Conservation (phyloP, 805 yeast species). For the Ogataea ganodermae region DNA sequence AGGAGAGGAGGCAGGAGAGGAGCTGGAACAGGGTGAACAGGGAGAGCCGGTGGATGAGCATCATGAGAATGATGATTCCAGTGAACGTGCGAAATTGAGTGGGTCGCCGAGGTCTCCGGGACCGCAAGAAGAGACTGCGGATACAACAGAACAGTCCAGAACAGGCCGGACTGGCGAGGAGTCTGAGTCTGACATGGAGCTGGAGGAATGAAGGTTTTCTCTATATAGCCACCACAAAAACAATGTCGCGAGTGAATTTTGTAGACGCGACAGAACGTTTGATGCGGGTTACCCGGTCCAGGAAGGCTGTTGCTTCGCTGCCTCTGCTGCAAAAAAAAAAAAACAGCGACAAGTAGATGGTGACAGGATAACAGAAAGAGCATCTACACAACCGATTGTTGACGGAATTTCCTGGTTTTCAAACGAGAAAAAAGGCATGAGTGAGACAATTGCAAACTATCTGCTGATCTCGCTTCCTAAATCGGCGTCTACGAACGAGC, state of each 20-base stretch:
- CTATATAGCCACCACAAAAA: neutral
- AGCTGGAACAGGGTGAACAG: slow-evolving; percentile 4
- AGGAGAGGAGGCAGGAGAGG: slow-evolving; percentile 13
- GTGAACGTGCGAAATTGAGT: too few relatives aligned
- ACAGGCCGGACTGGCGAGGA: too few relatives aligned
- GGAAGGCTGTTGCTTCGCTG: slow-evolving; percentile 2
- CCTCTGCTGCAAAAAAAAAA: slow-evolving; percentile 15
- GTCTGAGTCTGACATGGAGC: slow-evolving; percentile 16
- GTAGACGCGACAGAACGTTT: neutral
- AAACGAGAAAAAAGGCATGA: slow-evolving; percentile 21
- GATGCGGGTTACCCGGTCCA: slow-evolving; percentile 15
- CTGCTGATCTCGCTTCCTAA: slow-evolving; percentile 34
- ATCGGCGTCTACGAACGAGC: slow-evolving; percentile 29
- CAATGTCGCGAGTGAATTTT: neutral
- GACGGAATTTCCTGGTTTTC: neutral
- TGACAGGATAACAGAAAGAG: neutral
- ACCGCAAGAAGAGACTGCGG: too few relatives aligned
- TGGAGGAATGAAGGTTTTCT: slow-evolving; percentile 18
- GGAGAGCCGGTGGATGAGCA: slow-evolving; percentile 2
- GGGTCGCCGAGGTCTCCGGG: too few relatives aligned
- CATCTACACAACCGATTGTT: neutral
- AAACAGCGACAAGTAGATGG: slow-evolving; percentile 1
- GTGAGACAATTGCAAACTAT: slow-evolving; percentile 27
- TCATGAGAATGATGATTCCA: neutral
- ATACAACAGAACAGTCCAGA: too few relatives aligned